phyloP scores from a whole-genome alignment of 129 eudicot genomes.

The carrot (Daucus carota) region DH1_v3.0 NC_030381.2:31199001-31199500 shows the following conservation, averaged over 20 bases:
- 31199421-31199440: not conserved
- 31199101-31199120: not conserved
- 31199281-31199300: not conserved
- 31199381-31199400: not conserved
- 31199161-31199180: not conserved
- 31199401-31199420: not conserved
- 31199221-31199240: not conserved
- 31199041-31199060: too few species aligned
- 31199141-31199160: not conserved
- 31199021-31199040: too few species aligned
- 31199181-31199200: conserved; percentile 8
- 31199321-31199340: conserved; percentile 2
- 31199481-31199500: not conserved
- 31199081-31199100: too few species aligned
- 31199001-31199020: too few species aligned
- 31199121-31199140: not conserved
- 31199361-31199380: not conserved
- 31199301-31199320: not conserved
- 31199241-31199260: not conserved
- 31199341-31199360: not conserved
- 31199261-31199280: not conserved
- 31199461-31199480: not conserved
- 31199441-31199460: not conserved
- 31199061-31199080: too few species aligned
- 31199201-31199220: not conserved